A percentile compares a stretch with the other conserved stretches of the same genome.
Evolutionary conservation across 169 alveolate genomes (phyloP).

Genomic region (Eimeria sp.): DNA sequence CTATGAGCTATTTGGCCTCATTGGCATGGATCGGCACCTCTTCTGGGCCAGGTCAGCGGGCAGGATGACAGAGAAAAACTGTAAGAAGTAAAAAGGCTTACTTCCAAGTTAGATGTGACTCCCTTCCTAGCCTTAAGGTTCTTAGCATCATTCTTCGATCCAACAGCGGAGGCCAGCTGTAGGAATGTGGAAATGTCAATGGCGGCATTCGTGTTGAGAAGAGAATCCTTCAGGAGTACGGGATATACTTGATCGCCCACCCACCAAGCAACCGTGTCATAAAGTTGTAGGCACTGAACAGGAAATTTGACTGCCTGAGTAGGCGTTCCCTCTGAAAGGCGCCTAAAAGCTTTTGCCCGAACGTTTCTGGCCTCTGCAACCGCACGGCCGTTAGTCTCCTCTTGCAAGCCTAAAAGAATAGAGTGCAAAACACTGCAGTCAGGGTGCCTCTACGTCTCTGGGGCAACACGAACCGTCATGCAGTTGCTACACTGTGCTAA

Average conservation of each 20-base stretch:
- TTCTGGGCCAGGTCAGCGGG: neutral
- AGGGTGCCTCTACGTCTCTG: neutral
- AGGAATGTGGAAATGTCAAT: constrained; percentile 89
- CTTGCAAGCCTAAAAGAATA: neutral
- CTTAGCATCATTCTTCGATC: neutral
- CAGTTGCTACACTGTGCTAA: neutral
- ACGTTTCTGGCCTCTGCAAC: neutral
- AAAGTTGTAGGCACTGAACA: constrained; percentile 86
- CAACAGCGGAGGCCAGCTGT: constrained; percentile 24
- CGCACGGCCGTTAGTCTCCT: neutral
- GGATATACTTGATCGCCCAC: constrained; percentile 87
- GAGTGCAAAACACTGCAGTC: neutral
- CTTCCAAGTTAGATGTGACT: constrained; percentile 49
- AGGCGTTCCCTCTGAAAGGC: neutral
- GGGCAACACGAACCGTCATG: neutral
- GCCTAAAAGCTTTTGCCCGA: neutral
- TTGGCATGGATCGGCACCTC: neutral
- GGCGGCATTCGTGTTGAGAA: constrained; percentile 88
- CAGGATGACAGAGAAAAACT: neutral
- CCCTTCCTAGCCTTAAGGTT: neutral
- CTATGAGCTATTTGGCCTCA: neutral
- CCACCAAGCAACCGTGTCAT: constrained; percentile 86
- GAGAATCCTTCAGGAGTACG: constrained; percentile 86
- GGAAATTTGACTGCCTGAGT: constrained; percentile 80
- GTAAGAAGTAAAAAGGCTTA: neutral